Evolutionary conservation across 805 yeast species (phyloP), one percentile per base, ranked within the genome.

Genomic region (Candida mattraensis): DNA sequence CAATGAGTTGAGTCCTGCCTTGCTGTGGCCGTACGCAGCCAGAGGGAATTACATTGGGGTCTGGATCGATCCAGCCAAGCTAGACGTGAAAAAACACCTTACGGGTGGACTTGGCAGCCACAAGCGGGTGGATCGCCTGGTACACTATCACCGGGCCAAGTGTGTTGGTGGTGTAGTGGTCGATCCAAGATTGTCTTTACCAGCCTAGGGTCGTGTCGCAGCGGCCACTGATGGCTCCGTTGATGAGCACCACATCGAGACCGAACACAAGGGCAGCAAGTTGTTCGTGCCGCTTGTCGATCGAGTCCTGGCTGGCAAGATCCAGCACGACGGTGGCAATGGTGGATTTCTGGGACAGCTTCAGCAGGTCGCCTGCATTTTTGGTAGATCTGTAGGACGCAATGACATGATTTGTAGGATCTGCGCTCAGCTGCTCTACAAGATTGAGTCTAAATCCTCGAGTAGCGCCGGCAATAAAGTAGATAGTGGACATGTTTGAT

Each of bases 381-480:
- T 29, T 15, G 18, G 18, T 21, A 22, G 23, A 17, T 32, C 35
- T 39, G 9, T 26, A 15, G 10, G 39, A 14, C 1, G 58, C 57
- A 25, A 58, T 39, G 10, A 60, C 54, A 5, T 26, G 14, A 29
- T 44, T 51, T 7, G 40, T 29, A 21, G 50, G 26, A 7, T 45
- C 39, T 5, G 38, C 31, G 16, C 56, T 45, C 15, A 64, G 41
- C 24, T 48, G 47, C 26, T 57, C 51, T 2, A 52, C 57, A 7
- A 67, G 45, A 2, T 51, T 52, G 11, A 56, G 51, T 5, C 73
- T 72, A 27, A 68, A 59, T 5, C 72, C 73, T 35, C 67, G 53
- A 14, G 67, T 64, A 13, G 67, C 67, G 11, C 74, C 73, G 2
- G 70, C 60, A 11, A 67, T 44, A 3, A 67, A 47, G 45, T 63